Base-by-base conservation (phyloP, 2,329 filamentous ascomycete species). In the Dryadomyces quercus-mongolicae region DNA sequence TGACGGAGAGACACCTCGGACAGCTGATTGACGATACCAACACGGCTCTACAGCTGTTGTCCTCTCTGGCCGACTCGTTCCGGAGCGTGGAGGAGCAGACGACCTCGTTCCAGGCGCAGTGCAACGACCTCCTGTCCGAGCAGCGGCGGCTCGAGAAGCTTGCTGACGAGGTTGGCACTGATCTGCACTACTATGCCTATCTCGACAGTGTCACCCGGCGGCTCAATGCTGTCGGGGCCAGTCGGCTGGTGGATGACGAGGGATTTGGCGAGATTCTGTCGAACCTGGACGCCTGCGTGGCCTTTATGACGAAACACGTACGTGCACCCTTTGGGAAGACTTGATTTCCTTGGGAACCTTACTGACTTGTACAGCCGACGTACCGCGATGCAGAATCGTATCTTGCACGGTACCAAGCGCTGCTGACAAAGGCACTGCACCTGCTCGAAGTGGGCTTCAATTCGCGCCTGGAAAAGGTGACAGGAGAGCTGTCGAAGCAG, bases 141-240 rank as follows among this genome's bases (percentile, higher is more conserved):
- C 90, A 97, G 70, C 81, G 78, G 62, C 82, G 87, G 22, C 76
- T 96, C 44, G 83, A 88, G 58, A 79, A 77, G 60, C 77, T 98
- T 45, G 89, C 90, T 2, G 82, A 94, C 60, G 85, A 90, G 56
- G 85, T 98, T 55, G 85, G 88, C 25, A 86, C 88, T 22, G 94
- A 96, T 62, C 74, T 96, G n/a, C 84, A 91, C 64, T 96, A 95
- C 69, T 98, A 98, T 67, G 82, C 86, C 20, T 96, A 95, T 65
- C 77, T 98, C 6, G 93, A 98, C 59, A 90, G 85, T 49, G 90
- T 92, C 57, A 95, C 90, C 0, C 80, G 91, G 54, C 81, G 90
- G 15, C 80, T 98, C 55, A 97, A 97, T 72, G 91, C 91, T 0
- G 91, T 93, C 0, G 90, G 91, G 1, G 91, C 92, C 20, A 84